Evolutionary conservation across 345 rosid species (phyloP).

Genomic region (Iberis pinnata): DNA sequence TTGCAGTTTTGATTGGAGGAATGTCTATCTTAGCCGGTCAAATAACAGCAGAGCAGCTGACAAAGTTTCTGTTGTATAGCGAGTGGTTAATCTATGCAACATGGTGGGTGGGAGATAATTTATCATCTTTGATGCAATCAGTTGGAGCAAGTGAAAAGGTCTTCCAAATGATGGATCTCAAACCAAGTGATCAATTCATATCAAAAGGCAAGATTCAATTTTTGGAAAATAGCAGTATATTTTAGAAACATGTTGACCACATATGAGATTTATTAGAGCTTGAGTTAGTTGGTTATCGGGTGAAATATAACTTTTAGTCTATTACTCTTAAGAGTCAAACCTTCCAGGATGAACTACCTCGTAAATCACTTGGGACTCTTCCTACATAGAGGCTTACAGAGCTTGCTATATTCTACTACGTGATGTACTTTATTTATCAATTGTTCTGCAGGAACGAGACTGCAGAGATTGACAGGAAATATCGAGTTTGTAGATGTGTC

Average conservation of each 20-base stretch:
- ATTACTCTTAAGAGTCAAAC: no score
- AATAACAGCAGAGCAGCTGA: slow-evolving; percentile 87
- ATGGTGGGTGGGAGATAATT: slow-evolving; percentile 95
- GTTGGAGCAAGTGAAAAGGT: slow-evolving; percentile 99
- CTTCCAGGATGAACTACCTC: no score
- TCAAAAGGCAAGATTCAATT: slow-evolving; percentile 56
- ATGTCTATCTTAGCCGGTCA: slow-evolving; percentile 74
- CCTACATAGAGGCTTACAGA: slow-evolving; percentile 3
- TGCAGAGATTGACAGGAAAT: slow-evolving; percentile 53
- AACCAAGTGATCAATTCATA: slow-evolving; percentile 65
- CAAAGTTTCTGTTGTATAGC: slow-evolving; percentile 86
- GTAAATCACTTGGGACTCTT: slow-evolving; percentile 11
- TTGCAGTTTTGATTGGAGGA: slow-evolving; percentile 91
- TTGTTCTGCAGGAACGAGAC: slow-evolving; percentile 42
- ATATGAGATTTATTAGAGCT: slow-evolving; percentile 9
- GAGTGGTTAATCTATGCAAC: slow-evolving; percentile 97
- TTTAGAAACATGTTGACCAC: slow-evolving; percentile 1
- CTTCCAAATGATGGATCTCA: slow-evolving; percentile 93
- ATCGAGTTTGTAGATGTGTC: slow-evolving; percentile 60
- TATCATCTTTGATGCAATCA: slow-evolving; percentile 90
- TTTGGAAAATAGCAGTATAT: slow-evolving; percentile 7
- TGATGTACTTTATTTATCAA: slow-evolving; percentile 12
- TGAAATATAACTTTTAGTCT: no score
- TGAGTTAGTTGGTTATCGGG: slow-evolving; percentile 8
- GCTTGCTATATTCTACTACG: slow-evolving; percentile 12